Evolutionary conservation across 495 filamentous ascomycete species (phyloP), one percentile per base, ranked within the genome.

Genomic region (Sporormia fimetaria): DNA sequence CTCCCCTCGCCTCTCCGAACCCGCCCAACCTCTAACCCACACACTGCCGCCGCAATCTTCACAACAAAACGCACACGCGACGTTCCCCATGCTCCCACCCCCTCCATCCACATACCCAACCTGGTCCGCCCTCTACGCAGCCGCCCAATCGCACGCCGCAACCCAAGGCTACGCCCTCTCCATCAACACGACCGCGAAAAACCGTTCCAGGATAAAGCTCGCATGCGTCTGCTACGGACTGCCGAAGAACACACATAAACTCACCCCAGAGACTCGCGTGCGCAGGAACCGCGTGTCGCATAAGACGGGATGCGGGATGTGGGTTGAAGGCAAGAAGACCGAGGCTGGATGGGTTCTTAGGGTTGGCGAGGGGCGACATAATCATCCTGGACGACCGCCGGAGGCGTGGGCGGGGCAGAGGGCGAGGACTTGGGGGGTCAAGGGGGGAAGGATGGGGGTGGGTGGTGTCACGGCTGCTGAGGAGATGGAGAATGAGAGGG

Each of bases 191-290:
- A 51, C 48, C 0, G 41, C 44, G 14, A 49, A 49, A 27, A 52
- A 49, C 27, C 39, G 45, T 11, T 39, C 42, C 1, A 39, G 49
- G 3, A 47, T 52, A 25, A 56, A 52, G 34, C 35, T 56, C 3
- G 49, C 49, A 5, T 56, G 53, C 26, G 49, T 52, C 11, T 52
- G 53, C 49, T 52, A 56, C 26, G 53, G 53, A 11, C 16, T 17
- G 24, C 51, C 53, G 12, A 56, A 52, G 35, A 56, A 56, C 28
- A 56, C 48, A 20, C 53, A 52, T 16, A 50, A 52, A 29, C 53
- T 56, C 7, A 52, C 53, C 11, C 40, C 49, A 2, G 53, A 49
- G 37, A 56, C 53, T 17, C 37, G 53, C 15, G 37, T 56, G 15
- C 26, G 53, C 33, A 56, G 53, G 37, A 51, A 51, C 20, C 36